Evolutionary conservation across 768 basidiomycete genomes (phyloP).

Genomic region (Rhodocollybia butyracea): DNA sequence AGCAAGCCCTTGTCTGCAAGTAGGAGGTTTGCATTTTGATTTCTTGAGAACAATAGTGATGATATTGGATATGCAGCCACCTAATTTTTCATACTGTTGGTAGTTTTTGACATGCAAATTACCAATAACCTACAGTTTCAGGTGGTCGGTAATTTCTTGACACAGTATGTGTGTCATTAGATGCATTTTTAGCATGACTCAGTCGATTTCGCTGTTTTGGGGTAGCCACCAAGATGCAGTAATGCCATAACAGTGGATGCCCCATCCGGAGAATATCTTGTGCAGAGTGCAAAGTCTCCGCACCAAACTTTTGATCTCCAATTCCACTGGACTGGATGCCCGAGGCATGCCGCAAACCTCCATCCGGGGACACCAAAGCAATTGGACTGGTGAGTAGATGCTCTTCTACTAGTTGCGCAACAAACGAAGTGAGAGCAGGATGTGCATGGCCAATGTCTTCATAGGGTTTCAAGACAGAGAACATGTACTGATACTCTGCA

Average conservation of each 20-base stretch:
- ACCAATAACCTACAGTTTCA: not conserved
- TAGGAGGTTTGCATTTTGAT: not conserved
- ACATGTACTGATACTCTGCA: slow-evolving; percentile 5
- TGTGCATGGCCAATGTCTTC: slow-evolving; percentile 6
- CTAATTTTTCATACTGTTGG: not conserved
- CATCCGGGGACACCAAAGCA: not conserved
- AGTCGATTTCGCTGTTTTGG: not conserved
- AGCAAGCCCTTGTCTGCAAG: not conserved
- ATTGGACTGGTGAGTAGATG: not conserved
- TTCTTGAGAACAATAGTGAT: not conserved
- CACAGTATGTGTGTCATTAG: not conserved
- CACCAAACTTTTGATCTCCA: not conserved
- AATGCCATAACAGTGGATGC: not conserved
- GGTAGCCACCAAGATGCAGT: not conserved
- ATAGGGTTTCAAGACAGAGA: not conserved
- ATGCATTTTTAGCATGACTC: not conserved
- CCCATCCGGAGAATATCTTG: not conserved
- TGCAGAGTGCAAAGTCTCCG: not conserved
- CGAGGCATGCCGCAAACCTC: not conserved
- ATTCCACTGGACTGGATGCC: not conserved
- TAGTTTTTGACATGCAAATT: not conserved
- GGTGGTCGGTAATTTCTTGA: not conserved
- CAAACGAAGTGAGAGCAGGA: slow-evolving; percentile 13
- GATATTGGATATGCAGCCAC: not conserved
- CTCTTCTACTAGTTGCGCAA: slow-evolving; percentile 6